Evolutionary conservation across 1,284 basidiomycete genomes (phyloP).

Genomic region (Naganishia sp.): DNA sequence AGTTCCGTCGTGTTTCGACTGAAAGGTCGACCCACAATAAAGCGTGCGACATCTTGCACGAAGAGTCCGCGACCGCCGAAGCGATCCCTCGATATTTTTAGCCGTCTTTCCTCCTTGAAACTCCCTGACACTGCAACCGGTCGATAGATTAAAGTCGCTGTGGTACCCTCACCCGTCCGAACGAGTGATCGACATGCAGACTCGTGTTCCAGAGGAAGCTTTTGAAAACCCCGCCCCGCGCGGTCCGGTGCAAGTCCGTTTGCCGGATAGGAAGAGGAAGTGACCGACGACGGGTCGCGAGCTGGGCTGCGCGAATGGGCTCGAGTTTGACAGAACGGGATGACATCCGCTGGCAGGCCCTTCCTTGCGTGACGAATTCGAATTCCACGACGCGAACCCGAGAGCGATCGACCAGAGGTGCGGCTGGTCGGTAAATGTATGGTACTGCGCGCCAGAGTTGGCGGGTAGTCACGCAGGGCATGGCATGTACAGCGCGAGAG

Average conservation of each 20-base stretch:
- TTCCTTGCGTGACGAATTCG: conserved; percentile 14
- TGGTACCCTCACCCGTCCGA: neutral
- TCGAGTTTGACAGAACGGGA: too few species aligned
- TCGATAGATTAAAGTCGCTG: neutral
- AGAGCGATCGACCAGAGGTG: neutral
- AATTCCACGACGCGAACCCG: conserved; percentile 8
- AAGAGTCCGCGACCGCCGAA: neutral
- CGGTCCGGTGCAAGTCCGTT: too few species aligned
- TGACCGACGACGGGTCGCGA: too few species aligned
- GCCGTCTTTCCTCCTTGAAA: neutral
- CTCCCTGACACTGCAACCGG: neutral
- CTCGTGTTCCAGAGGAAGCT: too few species aligned
- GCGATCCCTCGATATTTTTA: neutral
- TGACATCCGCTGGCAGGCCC: neutral
- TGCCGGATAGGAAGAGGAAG: too few species aligned
- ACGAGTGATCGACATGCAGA: too few species aligned
- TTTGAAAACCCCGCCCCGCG: too few species aligned
- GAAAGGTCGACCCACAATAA: conserved; percentile 36
- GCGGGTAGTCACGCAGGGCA: neutral
- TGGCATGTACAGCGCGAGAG: too few species aligned
- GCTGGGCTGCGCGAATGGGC: too few species aligned
- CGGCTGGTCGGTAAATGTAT: neutral
- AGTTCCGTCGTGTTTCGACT: neutral
- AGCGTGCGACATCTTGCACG: conserved; percentile 43
- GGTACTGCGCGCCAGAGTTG: neutral